Conservation (phyloP, 2,329 filamentous ascomycete species). For the Fusarium napiforme region DNA sequence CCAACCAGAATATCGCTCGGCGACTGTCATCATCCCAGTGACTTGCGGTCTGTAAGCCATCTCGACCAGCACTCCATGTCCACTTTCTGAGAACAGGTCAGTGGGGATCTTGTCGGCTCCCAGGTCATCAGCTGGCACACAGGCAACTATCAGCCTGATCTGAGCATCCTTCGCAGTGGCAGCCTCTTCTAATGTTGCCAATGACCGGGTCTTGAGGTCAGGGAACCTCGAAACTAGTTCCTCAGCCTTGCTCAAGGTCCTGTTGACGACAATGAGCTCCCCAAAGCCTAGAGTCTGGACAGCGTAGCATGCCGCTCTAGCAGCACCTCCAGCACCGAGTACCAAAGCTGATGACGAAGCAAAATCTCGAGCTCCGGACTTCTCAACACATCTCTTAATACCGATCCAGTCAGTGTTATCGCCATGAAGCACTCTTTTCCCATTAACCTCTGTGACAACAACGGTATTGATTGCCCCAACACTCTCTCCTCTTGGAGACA, state of each 20-base stretch:
- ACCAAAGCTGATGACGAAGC: background rate
- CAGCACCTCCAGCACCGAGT: background rate
- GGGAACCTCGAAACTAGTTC: background rate
- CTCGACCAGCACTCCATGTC: background rate
- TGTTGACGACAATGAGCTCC: background rate
- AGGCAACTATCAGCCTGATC: background rate
- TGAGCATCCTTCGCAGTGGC: fast-evolving
- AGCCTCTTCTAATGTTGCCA: background rate
- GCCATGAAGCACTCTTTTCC: background rate
- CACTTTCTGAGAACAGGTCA: background rate
- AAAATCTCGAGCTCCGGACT: background rate
- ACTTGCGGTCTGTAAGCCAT: slow-evolving; percentile 8
- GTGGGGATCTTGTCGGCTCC: background rate
- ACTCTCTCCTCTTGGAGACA: background rate
- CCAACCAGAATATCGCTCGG: background rate
- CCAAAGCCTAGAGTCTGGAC: background rate
- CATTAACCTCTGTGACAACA: background rate
- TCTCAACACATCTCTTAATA: slow-evolving; percentile 8
- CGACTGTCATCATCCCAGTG: background rate
- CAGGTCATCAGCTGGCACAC: background rate
- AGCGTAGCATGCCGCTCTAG: slow-evolving; percentile 9
- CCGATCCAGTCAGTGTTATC: slow-evolving; percentile 14
- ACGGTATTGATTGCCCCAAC: slow-evolving; percentile 4
- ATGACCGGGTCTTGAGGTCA: background rate
- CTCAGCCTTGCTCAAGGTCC: background rate